Evolutionary conservation across 257 asterid species (phyloP).

Genomic region (Handroanthus guayacan): DNA sequence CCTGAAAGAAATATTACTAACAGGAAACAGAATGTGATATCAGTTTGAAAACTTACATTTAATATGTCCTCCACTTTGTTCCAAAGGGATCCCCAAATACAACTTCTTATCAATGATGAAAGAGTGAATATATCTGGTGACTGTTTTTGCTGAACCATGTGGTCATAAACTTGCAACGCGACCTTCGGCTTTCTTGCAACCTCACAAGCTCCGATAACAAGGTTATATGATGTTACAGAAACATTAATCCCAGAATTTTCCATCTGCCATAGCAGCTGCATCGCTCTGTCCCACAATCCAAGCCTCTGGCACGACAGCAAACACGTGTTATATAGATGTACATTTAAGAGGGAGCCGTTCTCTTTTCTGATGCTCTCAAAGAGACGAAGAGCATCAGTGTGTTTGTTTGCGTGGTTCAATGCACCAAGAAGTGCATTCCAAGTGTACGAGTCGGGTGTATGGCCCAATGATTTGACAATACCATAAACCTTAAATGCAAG

Average conservation of each 20-base stretch:
- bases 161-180: constrained; percentile 78
- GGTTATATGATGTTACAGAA: constrained; percentile 76
- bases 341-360: constrained; percentile 49
- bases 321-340: constrained; percentile 69
- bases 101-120: constrained; percentile 71
- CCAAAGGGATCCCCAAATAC: constrained; percentile 90
- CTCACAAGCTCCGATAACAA: constrained; percentile 94
- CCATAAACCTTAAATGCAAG: constrained; percentile 67
- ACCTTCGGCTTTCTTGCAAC: constrained; percentile 74
- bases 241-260: constrained; percentile 62
- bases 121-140: constrained; percentile 77
- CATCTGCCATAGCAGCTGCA: constrained; percentile 84
- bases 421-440: constrained; percentile 89
- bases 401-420: constrained; percentile 63
- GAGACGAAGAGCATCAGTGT: constrained; percentile 65
- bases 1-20: not conserved
- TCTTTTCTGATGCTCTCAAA: constrained; percentile 65
- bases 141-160: constrained; percentile 62
- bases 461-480: constrained; percentile 62
- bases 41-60: constrained; percentile 53
- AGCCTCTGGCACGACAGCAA: constrained; percentile 83
- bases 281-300: constrained; percentile 78
- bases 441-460: constrained; percentile 83
- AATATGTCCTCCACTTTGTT: constrained; percentile 69
- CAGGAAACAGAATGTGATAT: not conserved